Conservation (phyloP, 495 filamentous ascomycete species). For the Darksidea phi region DNA sequence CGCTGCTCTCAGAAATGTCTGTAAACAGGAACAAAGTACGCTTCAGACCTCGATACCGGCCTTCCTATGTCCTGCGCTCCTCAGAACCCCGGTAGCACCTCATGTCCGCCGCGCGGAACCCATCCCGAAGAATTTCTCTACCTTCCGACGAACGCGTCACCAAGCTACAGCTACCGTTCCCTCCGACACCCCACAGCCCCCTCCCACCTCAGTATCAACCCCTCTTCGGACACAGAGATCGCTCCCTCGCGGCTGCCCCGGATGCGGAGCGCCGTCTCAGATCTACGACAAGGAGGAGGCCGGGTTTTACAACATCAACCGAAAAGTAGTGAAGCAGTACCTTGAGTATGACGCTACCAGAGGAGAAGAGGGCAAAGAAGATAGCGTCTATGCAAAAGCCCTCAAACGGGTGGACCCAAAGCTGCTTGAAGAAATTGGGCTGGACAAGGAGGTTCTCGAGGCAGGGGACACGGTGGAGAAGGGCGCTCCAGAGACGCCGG, state of each 20-base stretch:
- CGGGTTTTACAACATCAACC: conserved; percentile 68
- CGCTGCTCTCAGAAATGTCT: conserved; percentile 16
- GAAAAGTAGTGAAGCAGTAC: conserved; percentile 54
- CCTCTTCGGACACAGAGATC: neutral
- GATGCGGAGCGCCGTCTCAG: conserved; percentile 86
- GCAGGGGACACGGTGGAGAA: neutral
- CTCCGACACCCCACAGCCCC: neutral
- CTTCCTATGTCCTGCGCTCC: conserved; percentile 32
- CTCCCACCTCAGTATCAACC: neutral
- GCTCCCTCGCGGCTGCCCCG: conserved; percentile 69
- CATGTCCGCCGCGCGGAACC: neutral
- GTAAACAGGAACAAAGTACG: neutral
- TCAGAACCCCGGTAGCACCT: neutral
- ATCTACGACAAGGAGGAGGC: conserved; percentile 63
- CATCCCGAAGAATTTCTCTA: conserved; percentile 13
- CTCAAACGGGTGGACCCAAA: conserved; percentile 27
- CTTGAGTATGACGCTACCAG: conserved; percentile 38
- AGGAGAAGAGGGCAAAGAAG: conserved; percentile 27
- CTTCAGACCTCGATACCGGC: conserved; percentile 16
- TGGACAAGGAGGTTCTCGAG: conserved; percentile 26
- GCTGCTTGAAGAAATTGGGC: conserved; percentile 26
- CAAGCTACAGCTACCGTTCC: conserved; percentile 1
- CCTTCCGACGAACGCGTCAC: conserved; percentile 5
- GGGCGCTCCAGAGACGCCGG: conserved; percentile 39
- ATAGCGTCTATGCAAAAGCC: conserved; percentile 39